Percentiles rank a stretch among this genome's conserved stretches.
Evolutionary conservation across 2,329 filamentous ascomycete genomes (phyloP).

Genomic region (Akanthomyces uredinophilus): DNA sequence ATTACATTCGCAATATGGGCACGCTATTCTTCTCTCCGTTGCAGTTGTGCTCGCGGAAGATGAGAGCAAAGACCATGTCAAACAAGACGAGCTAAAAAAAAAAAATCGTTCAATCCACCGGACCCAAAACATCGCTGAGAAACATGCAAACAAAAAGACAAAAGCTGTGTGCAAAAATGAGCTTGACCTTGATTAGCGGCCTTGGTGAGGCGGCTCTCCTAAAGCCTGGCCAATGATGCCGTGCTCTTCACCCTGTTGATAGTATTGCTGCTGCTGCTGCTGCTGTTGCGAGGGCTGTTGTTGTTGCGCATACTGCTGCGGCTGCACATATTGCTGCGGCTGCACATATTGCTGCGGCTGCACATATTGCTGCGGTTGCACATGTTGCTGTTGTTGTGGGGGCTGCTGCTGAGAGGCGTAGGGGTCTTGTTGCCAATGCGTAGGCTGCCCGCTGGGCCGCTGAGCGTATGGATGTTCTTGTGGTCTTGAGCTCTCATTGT

Average conservation of each 20-base stretch:
- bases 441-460: neutral
- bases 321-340: neutral
- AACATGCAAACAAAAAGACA: neutral
- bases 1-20: too few relatives aligned
- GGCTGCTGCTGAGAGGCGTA: slow-evolving; percentile 8
- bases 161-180: neutral
- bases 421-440: neutral
- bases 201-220: slow-evolving; percentile 9
- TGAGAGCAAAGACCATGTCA: too few relatives aligned
- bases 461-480: slow-evolving; percentile 9
- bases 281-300: too few relatives aligned
- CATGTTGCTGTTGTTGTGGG: slow-evolving; percentile 1
- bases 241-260: slow-evolving; percentile 9
- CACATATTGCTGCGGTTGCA: slow-evolving; percentile 3
- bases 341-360: slow-evolving; percentile 5
- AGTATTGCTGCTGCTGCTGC: neutral
- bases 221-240: slow-evolving; percentile 16
- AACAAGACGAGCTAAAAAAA: too few relatives aligned
- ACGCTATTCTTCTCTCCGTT: too few relatives aligned
- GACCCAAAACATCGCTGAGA: neutral
- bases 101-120: neutral
- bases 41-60: too few relatives aligned
- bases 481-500: neutral
- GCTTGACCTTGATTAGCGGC: neutral
- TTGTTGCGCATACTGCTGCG: neutral